Percentiles rank a stretch among this genome's conserved stretches.
Evolutionary conservation across 2,329 filamentous ascomycete genomes (phyloP).

Genomic region (Setomelanomma holmii): DNA sequence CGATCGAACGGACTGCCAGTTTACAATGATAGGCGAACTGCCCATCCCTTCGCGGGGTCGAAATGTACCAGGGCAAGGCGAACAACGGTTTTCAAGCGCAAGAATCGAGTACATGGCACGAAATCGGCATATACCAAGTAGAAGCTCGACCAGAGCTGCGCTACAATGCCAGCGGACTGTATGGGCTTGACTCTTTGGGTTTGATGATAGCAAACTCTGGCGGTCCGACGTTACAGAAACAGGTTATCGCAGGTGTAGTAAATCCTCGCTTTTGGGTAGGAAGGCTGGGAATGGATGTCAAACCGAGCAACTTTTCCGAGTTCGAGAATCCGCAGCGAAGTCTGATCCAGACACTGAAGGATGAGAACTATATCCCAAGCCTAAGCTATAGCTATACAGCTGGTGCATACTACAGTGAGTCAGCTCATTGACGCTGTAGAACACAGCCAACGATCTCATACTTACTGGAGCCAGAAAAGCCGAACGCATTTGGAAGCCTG

Average conservation of each 20-base stretch:
- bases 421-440: neutral
- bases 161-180: conserved; percentile 22
- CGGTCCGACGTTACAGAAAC: conserved; percentile 14
- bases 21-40: conserved; percentile 9
- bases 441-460: neutral
- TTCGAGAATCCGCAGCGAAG: conserved; percentile 35
- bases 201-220: conserved; percentile 38
- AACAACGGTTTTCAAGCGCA: conserved; percentile 19
- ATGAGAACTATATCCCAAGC: conserved; percentile 23
- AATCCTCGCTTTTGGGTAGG: conserved; percentile 23
- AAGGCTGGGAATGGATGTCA: conserved; percentile 51
- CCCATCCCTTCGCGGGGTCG: conserved; percentile 14
- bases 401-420: conserved; percentile 27
- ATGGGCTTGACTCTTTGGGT: conserved; percentile 24
- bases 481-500: conserved; percentile 36
- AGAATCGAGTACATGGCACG: conserved; percentile 18
- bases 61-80: conserved; percentile 14
- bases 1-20: neutral
- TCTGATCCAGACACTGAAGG: conserved; percentile 15
- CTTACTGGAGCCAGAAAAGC: conserved; percentile 21
- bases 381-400: conserved; percentile 27
- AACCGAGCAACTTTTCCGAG: conserved; percentile 58
- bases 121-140: conserved; percentile 23
- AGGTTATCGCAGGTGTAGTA: conserved; percentile 19
- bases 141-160: conserved; percentile 12